phyloP scores from a whole-genome alignment of 2,329 filamentous ascomycete species.

The Cladosporium velox region DNA sequence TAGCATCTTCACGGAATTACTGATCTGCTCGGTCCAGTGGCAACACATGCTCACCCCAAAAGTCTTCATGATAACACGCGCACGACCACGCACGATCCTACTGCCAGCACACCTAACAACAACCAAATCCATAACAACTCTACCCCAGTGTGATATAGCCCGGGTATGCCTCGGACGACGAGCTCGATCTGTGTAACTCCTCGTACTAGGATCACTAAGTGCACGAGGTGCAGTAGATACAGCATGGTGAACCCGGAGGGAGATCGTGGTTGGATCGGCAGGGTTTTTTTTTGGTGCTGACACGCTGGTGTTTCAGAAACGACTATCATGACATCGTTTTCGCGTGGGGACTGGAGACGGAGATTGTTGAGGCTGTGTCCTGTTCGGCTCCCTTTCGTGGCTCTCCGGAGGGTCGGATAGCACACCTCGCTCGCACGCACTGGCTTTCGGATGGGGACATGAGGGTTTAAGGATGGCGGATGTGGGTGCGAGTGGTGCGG shows the following conservation, averaged over 20 bases:
- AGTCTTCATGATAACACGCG: background rate
- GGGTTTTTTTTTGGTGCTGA: background rate
- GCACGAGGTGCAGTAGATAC: no score
- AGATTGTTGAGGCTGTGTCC: background rate
- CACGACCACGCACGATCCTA: background rate
- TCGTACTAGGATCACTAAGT: no score
- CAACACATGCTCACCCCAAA: background rate
- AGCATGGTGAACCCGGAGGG: background rate
- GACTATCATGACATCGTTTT: constrained; percentile 1
- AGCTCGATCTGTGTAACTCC: background rate
- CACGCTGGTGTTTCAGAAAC: background rate
- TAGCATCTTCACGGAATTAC: background rate
- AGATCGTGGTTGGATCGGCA: background rate
- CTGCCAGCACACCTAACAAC: background rate
- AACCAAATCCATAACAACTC: background rate
- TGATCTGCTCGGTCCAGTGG: background rate
- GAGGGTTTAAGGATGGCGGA: background rate
- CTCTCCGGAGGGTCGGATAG: background rate
- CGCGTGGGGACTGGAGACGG: background rate
- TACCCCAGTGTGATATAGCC: background rate
- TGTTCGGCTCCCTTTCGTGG: background rate
- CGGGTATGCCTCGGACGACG: background rate
- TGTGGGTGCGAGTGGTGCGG: background rate
- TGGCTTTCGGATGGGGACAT: background rate
- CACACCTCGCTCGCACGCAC: background rate